Evolutionary conservation across 805 yeast genomes (phyloP), one percentile per base, ranked within the genome.

Genomic region (Saccharomycopsis sp.): DNA sequence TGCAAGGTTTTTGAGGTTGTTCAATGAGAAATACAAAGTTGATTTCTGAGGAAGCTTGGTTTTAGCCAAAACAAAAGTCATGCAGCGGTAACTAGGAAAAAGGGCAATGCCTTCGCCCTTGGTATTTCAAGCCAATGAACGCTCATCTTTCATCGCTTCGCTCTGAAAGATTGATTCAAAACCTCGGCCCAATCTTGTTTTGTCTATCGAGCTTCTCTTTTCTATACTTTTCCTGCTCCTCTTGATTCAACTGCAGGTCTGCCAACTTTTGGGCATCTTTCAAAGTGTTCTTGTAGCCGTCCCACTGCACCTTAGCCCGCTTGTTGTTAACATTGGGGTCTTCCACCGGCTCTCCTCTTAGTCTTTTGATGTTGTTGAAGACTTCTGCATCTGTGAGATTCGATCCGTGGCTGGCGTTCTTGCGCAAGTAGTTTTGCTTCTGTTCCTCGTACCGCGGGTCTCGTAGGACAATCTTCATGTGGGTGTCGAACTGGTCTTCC

Each of bases 381-480:
- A 76, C 81, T 52, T 78, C 80, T 34, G 69, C 74, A 2, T 72
- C 65, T 4, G 73, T 65, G 37, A 74, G 53, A 49, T 74, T 75
- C 9, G 69, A 57, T 15, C 59, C 51, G 41, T 58, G 52, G 12
- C 21, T 21, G 53, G 68, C 67, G 48, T 75, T 73, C 55, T 79
- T 79, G 16, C 64, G 57, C 49, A 78, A 72, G 56, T 71, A 80
- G 39, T 72, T 69, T 21, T 48, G 60, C 52, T 75, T 77, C 56
- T 85, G 86, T 42, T 75, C 75, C 49, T 75, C 70, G 60, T 83
- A 84, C 49, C 73, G 66, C 2, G 96, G 95, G 58, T 88, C 95
- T 34, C 88, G 61, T 27, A 84, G 63, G 41, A 81, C 63, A 12
- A 77, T 71, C 45, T 73, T 71, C 50, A 88, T 64, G 56, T 89